Conservation (phyloP, 768 basidiomycete genomes). For the Suillus luteus region DNA sequence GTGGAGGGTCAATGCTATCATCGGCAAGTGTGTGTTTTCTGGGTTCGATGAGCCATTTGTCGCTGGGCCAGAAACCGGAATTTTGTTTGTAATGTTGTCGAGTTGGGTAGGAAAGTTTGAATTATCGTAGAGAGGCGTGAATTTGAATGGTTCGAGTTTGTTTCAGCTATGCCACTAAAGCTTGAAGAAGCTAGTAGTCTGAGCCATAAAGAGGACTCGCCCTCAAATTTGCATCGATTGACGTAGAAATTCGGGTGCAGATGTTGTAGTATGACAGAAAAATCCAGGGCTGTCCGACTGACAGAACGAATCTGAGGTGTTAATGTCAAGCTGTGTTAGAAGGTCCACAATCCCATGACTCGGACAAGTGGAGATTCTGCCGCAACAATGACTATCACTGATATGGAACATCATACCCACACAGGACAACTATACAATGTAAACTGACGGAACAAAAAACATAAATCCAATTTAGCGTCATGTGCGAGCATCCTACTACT, state of each 20-base stretch:
- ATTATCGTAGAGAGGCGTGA: neutral
- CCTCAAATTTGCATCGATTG: neutral
- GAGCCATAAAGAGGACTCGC: no score
- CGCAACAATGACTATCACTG: no score
- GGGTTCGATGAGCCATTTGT: neutral
- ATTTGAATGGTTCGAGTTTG: neutral
- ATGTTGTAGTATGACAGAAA: neutral
- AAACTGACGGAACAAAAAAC: neutral
- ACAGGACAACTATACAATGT: no score
- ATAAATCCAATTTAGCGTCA: neutral
- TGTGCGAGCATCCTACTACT: neutral
- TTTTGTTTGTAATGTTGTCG: neutral
- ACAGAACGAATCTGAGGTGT: no score
- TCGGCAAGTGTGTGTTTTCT: neutral
- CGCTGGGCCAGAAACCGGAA: neutral
- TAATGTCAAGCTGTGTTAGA: no score
- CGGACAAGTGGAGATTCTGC: no score
- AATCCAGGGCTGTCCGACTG: no score
- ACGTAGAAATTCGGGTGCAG: neutral
- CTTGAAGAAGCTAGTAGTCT: neutral
- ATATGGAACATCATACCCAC: no score
- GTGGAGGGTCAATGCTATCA: neutral
- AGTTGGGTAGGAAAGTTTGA: neutral
- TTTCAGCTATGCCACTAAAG: neutral
- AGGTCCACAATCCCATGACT: no score